Base-by-base conservation (phyloP, 768 basidiomycete genomes). In the Termitomyces sp. region DNA sequence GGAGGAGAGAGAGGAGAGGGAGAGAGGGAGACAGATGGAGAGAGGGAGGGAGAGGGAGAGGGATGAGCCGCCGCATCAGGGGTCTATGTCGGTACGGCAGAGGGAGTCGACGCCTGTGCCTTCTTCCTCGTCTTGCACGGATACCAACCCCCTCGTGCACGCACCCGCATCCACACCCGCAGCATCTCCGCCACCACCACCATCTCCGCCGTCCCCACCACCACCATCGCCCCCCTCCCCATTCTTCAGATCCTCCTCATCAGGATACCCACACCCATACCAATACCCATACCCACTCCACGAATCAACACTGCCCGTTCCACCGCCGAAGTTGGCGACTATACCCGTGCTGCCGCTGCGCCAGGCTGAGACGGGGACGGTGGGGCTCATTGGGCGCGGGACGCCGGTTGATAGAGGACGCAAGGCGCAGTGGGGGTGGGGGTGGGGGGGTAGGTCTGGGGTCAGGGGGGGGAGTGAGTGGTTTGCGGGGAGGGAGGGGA, bases 341-440 rank as follows among this genome's bases (percentile, higher is more conserved):
- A 69, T 77, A 36, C 71, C 69, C 1, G 75, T 75, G 51, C 60
- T 64, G 20, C 65, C 65, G 44, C 55, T 77, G 55, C 62, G 70
- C 20, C 64, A 69, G 35, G 62, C 67, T 16, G 73, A 75, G 63
- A 60, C 72, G 49, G 71, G 72, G 18, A 45, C 18, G 24, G 57
- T 55, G 7, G 72, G 63, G 40, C 54, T 71, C n/a, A 67, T 73
- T n/a, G 74, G 76, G 28, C 58, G 69, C 33, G 75, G 76, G 13
- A 77, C 76, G 48, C 76, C 76, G n/a, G 68, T 72, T 1, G 70
- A 77, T 61, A 63, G 70, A 40, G 61, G 32, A 2, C 49, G 76
- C 42, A 69, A 66, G 50, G 67, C 58, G 54, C 58, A 67, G 65
- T 77, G 76, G 76, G 70, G 36, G 53, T 54, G 38, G 53, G 52